Evolutionary conservation across 164 flowering plant species (phyloP).

Genomic region (Umbilicus rupestris): DNA sequence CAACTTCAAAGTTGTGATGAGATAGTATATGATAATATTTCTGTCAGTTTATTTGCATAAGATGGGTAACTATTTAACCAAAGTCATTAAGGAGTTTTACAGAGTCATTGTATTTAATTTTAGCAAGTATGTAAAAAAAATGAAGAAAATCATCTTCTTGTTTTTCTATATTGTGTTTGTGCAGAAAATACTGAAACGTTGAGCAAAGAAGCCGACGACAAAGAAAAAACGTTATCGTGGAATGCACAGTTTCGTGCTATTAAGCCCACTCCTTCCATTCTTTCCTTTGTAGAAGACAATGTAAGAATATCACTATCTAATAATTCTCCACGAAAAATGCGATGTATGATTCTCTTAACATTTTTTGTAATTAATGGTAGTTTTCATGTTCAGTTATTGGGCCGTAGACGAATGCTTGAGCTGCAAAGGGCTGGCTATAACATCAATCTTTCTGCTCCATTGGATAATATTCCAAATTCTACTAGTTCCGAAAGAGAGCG

Average conservation of each 20-base stretch:
- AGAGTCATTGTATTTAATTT: not conserved
- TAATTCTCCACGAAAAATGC: not conserved
- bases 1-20: no score
- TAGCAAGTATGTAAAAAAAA: not conserved
- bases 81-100: not conserved
- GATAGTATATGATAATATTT: not conserved
- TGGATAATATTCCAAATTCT: constrained; percentile 78
- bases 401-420: constrained; percentile 77
- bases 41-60: not conserved
- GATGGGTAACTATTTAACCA: no score
- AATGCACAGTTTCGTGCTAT: constrained; percentile 98
- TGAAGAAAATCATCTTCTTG: not conserved
- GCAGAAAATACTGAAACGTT: constrained; percentile 26
- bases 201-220: constrained; percentile 31
- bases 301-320: constrained; percentile 25
- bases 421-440: constrained; percentile 80
- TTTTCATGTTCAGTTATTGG: constrained; percentile 49
- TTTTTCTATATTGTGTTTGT: constrained; percentile 13
- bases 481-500: constrained; percentile 65
- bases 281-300: constrained; percentile 84
- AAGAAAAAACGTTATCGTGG: constrained; percentile 40
- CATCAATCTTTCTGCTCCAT: constrained; percentile 60
- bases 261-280: constrained; percentile 72
- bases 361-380: not conserved
- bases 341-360: not conserved